Evolutionary conservation across 179 eudicot genomes (phyloP), one percentile per base, ranked within the genome.

Genomic region (Monotropa hypopitys): DNA sequence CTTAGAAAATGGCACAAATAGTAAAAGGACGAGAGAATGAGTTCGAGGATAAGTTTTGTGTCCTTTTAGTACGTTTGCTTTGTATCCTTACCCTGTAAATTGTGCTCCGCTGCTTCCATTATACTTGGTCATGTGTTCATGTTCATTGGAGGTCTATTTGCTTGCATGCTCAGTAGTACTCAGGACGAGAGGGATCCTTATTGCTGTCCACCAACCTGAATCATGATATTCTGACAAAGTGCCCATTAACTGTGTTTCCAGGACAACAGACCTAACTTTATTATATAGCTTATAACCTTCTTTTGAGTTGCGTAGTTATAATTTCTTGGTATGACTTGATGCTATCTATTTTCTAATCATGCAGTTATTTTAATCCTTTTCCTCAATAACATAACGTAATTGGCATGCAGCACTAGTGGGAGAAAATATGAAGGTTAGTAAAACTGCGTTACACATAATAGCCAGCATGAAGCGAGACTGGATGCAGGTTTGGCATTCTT

Each of bases 401-500:
- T 50, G 28, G 35, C 32, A 63, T 78, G 81, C 33, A 81, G 84
- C 62, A 56, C 74, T 81, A 68, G 51, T 81, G 42, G 81, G 81
- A 46, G 53, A 53, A 5, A 21, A 68, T 50, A 42, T 45, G 63
- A 50, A 0, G 45, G 87, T 95, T 59, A 73, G 72, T 73, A 84
- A 45, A 78, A 92, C 97, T 75, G 97, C 99, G 38, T 82, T 93
- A 68, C 89, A 78, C 53, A 90, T 95, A 72, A 82, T 91, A 79
- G 89, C 95, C 65, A 91, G 92, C 89, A 95, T 95, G 99, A 95
- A 95, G 84, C 87, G 89, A 40, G 90, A 95, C 83, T 95, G 99
- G 99, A 91, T 95, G 93, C 98, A 93, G 97, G 98, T 92, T 65
- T 62, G 50, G 33, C 57, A 43, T 18, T 10, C 56, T 38, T 70